Conservation (phyloP, 805 yeast species). For the Starmerella roubikii region DNA sequence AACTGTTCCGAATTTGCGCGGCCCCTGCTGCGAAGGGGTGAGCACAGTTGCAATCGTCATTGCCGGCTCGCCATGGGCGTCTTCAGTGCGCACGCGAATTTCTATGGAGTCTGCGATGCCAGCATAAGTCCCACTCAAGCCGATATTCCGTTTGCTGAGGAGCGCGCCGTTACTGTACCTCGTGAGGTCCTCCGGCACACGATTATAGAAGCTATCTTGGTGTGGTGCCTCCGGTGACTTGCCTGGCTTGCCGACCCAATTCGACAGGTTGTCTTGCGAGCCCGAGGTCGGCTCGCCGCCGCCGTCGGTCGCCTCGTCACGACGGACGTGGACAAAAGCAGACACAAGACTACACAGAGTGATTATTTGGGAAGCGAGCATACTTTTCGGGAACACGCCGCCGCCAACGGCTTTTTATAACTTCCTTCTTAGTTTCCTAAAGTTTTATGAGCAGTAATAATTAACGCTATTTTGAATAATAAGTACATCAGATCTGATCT, state of each 20-base stretch:
- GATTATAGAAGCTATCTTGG: slow-evolving; percentile 16
- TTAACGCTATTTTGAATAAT: no score
- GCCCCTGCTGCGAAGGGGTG: slow-evolving; percentile 15
- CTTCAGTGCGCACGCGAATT: slow-evolving; percentile 19
- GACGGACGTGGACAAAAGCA: no score
- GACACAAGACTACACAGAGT: no score
- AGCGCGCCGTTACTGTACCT: slow-evolving; percentile 14
- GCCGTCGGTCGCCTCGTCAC: slow-evolving; percentile 9
- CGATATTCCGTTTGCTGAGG: slow-evolving; percentile 9
- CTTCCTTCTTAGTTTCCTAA: no score
- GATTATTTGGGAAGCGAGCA: no score
- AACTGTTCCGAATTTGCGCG: not conserved
- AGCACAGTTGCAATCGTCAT: slow-evolving; percentile 23
- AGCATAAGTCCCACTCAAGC: slow-evolving; percentile 12
- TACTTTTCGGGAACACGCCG: no score
- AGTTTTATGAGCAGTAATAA: no score
- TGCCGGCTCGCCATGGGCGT: slow-evolving; percentile 21
- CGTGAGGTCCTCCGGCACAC: slow-evolving; percentile 3
- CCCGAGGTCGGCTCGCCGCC: slow-evolving; percentile 11
- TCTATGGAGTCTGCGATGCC: slow-evolving; percentile 14
- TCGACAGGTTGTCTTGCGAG: slow-evolving; percentile 1
- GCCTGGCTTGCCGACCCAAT: slow-evolving; percentile 16
- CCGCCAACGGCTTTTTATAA: no score
- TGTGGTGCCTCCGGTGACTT: slow-evolving; percentile 9
- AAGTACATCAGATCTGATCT: no score